phyloP scores from a whole-genome alignment of 495 filamentous ascomycete species.

The Daldinia concentrica region DNA sequence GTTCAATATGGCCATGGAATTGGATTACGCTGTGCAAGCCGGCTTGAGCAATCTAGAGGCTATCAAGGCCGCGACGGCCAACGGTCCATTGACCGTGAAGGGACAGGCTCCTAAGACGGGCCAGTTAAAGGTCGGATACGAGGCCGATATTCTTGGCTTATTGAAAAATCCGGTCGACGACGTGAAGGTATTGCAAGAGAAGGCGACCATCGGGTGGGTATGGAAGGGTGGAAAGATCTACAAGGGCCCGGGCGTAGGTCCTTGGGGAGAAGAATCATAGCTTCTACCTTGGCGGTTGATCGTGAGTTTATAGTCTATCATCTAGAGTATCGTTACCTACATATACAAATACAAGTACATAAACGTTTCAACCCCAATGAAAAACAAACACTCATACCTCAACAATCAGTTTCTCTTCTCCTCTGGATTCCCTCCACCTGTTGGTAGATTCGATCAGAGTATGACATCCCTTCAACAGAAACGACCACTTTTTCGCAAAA shows the following conservation, averaged over 20 bases:
- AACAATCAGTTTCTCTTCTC: slow-evolving; percentile 59
- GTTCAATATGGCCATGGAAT: slow-evolving; percentile 57
- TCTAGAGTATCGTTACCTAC: not conserved
- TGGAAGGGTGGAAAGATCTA: slow-evolving; percentile 58
- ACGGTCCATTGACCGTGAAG: slow-evolving; percentile 55
- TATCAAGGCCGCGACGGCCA: slow-evolving; percentile 63
- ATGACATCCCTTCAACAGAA: slow-evolving; percentile 60
- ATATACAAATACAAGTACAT: not conserved
- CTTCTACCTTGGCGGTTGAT: not conserved
- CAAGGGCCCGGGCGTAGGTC: slow-evolving; percentile 52
- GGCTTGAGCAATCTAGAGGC: slow-evolving; percentile 62
- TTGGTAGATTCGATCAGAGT: slow-evolving; percentile 61
- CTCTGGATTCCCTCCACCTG: slow-evolving; percentile 57
- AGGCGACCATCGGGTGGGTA: slow-evolving; percentile 55
- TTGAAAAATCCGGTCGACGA: slow-evolving; percentile 56
- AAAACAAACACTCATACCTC: slow-evolving; percentile 47
- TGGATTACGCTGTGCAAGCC: slow-evolving; percentile 59
- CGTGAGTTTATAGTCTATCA: not conserved
- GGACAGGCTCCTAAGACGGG: slow-evolving; percentile 58
- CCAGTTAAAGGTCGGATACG: slow-evolving; percentile 58
- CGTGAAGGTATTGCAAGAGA: slow-evolving; percentile 53
- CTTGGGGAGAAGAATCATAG: slow-evolving; percentile 49
- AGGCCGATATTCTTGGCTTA: slow-evolving; percentile 61
- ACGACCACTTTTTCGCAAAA: slow-evolving; percentile 62
- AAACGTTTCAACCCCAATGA: not conserved